Percentiles rank a stretch among this genome's conserved stretches.
These are phyloP conservation scores for Nymphaea colorata DNA, from an alignment of 164 flowering plant genomes.

Conservation along the genomic window DNA sequence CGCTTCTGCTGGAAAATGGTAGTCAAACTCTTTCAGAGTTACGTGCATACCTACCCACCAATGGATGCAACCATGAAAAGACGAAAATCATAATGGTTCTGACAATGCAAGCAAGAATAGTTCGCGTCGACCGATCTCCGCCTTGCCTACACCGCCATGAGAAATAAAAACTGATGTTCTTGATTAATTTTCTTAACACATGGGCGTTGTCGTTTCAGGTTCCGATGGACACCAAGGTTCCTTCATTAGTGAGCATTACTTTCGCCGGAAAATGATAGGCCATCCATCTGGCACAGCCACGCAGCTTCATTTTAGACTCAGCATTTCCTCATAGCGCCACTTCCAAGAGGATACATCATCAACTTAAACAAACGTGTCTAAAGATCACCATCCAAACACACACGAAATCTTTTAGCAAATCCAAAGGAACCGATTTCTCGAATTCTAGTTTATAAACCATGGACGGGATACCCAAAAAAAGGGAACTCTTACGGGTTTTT, in stretches of 20 bases:
- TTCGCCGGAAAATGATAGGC: not conserved
- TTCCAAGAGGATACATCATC: not conserved
- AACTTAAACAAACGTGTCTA: not conserved
- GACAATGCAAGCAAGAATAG: no score
- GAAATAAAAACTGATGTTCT: no score
- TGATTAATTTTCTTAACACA: no score
- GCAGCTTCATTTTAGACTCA: not conserved
- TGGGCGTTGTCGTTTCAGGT: no score
- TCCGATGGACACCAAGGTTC: not conserved
- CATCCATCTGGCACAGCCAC: not conserved
- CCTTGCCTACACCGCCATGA: no score
- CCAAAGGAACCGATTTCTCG: not conserved
- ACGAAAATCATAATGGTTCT: no score
- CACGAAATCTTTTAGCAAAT: not conserved
- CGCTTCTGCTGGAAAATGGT: no score
- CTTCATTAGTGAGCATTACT: not conserved
- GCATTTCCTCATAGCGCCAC: not conserved
- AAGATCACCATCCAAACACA: not conserved
- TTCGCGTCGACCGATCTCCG: no score
- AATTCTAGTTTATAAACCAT: not conserved
- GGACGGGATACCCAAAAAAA: not conserved
- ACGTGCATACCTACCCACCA: no score
- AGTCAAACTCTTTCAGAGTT: no score
- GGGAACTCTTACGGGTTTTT: slow-evolving; percentile 57
- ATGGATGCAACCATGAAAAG: no score